phyloP scores from a whole-genome alignment of 208 protist genomes.

The Trypanosoma conorhini region DNA sequence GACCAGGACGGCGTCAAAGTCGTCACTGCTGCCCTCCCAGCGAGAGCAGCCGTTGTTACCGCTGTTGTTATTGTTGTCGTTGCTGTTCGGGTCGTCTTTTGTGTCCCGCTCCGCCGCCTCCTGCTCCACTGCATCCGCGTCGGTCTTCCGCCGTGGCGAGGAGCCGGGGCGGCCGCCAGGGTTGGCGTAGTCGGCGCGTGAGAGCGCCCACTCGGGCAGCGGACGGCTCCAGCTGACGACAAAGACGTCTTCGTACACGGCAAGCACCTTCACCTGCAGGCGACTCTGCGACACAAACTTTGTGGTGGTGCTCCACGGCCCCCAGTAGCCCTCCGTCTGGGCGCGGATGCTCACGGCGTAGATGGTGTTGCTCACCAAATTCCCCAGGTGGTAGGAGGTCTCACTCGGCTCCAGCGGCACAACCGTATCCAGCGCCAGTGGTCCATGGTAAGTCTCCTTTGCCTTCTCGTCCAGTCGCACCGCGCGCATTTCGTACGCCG shows the following conservation, averaged over 20 bases:
- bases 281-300: constrained; percentile 86
- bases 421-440: constrained; percentile 59
- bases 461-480: constrained; percentile 62
- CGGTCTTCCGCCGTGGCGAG: background rate
- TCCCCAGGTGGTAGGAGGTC: constrained; percentile 54
- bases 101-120: background rate
- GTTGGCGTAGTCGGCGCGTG: background rate
- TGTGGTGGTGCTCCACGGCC: constrained; percentile 78
- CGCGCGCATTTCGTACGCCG: constrained; percentile 79
- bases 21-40: constrained; percentile 1
- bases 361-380: constrained; percentile 81
- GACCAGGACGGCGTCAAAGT: constrained; percentile 44
- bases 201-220: constrained; percentile 40
- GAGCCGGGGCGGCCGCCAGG: background rate
- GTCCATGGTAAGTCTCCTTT: constrained; percentile 46
- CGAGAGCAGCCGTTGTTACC: background rate
- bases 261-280: constrained; percentile 65
- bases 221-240: constrained; percentile 77
- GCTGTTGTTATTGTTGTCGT: background rate
- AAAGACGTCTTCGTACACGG: constrained; percentile 76
- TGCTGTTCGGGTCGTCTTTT: background rate
- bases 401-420: constrained; percentile 46
- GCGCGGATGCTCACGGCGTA: constrained; percentile 84
- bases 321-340: constrained; percentile 75
- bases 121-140: background rate